Evolutionary conservation across 768 basidiomycete genomes (phyloP).

Genomic region (Tremella mesenterica): DNA sequence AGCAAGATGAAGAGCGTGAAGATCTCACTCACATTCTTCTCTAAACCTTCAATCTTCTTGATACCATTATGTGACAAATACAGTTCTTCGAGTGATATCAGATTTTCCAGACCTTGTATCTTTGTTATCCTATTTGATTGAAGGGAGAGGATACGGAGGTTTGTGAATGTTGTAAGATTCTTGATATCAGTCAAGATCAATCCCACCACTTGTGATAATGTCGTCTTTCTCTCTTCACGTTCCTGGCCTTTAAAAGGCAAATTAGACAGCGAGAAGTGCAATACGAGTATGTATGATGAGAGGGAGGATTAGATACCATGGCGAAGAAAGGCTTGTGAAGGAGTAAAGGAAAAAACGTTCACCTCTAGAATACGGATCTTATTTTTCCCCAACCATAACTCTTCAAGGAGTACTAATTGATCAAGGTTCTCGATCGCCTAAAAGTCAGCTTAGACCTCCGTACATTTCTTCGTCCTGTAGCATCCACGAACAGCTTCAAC

Average conservation of each 20-base stretch:
- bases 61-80: conserved; percentile 94
- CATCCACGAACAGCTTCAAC: background rate
- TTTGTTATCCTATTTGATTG: conserved; percentile 82
- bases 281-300: background rate
- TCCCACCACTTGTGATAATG: no score
- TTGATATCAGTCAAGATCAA: no score
- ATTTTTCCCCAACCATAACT: conserved; percentile 97
- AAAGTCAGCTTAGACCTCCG: no score
- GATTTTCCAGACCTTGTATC: conserved; percentile 66
- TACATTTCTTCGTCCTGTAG: no score
- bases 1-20: background rate
- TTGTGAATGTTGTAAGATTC: conserved; percentile 63
- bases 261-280: no score
- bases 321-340: background rate
- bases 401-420: conserved; percentile 69
- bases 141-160: conserved; percentile 74
- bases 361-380: conserved; percentile 86
- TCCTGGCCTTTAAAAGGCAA: background rate
- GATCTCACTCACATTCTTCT: conserved; percentile 59
- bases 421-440: conserved; percentile 84
- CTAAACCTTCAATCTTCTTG: conserved; percentile 69
- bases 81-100: conserved; percentile 71
- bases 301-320: background rate
- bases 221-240: no score
- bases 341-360: conserved; percentile 3